Evolutionary conservation across 768 basidiomycete species (phyloP), one percentile per base, ranked within the genome.

Genomic region (Omphalotus guepiniiformis): DNA sequence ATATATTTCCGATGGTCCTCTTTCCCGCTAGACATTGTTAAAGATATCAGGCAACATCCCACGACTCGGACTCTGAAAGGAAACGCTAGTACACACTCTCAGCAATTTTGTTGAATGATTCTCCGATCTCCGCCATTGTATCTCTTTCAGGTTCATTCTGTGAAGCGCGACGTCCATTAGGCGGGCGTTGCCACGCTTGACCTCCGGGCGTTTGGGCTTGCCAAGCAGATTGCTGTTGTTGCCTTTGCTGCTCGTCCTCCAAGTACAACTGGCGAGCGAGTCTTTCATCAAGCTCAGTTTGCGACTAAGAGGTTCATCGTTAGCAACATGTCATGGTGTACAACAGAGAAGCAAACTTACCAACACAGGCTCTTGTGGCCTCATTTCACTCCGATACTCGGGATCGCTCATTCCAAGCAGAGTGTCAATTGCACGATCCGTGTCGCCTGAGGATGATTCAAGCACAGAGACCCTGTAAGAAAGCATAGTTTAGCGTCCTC

Each of bases 391-490:
- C 47, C 59, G 72, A 58, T 85, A 91, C 6, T 82, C 73, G 1
- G 89, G 89, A 65, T 93, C 91, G 64, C 76, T 90, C 90, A 93
- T 92, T 8, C 83, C 85, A 6, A 93, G 75, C 7, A 93, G 71
- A 1, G 74, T 67, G 55, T 93, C 89, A 47, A 92, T 74, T 4
- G 90, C 90, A 23, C 73, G 75, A 52, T 88, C 88, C 53, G 89
- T 80, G 54, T 88, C 69, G 9, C 82, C 75, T n/a, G 69, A 58
- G 4, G 84, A 85, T 5, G 83, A 84, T 49, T 89, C 79, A 39
- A 93, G 70, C 0, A 93, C 83, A 6, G 81, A 82, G 58, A 74
- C 73, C 32, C 85, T 87, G 35, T 23, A 19, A 3, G 40, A 15
- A 26, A 41, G 19, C 22, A 29, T 48, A 42, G 40, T 43, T 23